Conservation (phyloP, 768 basidiomycete species). For the Collybia sordida region DNA sequence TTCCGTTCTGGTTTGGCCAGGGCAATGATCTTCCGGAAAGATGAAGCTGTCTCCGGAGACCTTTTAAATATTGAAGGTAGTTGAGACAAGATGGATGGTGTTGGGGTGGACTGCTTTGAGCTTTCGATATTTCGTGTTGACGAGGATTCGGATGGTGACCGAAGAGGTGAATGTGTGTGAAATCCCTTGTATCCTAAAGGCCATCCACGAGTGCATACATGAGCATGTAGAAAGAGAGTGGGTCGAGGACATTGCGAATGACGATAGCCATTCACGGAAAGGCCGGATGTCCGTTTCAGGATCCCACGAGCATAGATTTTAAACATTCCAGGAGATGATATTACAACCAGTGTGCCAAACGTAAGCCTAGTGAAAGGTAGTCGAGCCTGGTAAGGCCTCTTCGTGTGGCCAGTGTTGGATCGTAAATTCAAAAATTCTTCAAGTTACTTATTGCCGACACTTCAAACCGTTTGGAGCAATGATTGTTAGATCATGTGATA, state of each 20-base stretch:
- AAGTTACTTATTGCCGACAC: too few species aligned
- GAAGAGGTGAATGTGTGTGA: conserved; percentile 7
- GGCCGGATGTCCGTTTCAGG: conserved; percentile 7
- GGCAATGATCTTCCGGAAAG: conserved; percentile 70
- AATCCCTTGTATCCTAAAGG: conserved; percentile 4
- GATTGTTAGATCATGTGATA: too few species aligned
- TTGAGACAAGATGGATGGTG: not conserved
- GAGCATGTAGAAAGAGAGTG: not conserved
- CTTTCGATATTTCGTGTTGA: not conserved
- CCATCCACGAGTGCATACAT: not conserved
- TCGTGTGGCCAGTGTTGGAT: not conserved
- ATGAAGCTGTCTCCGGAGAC: conserved; percentile 49
- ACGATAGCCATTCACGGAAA: conserved; percentile 6
- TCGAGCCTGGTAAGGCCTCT: not conserved
- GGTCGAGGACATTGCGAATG: not conserved
- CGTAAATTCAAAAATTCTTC: not conserved
- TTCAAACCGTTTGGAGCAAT: too few species aligned
- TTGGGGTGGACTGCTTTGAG: too few species aligned
- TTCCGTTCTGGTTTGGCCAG: conserved; percentile 84
- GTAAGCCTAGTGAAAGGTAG: conserved; percentile 9
- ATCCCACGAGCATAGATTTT: conserved; percentile 10
- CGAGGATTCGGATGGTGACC: not conserved
- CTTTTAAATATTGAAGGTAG: conserved; percentile 30
- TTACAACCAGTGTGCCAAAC: conserved; percentile 8
- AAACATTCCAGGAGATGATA: conserved; percentile 10